phyloP scores from a whole-genome alignment of 2,329 filamentous ascomycete genomes.

The Alternaria postmessia region DNA sequence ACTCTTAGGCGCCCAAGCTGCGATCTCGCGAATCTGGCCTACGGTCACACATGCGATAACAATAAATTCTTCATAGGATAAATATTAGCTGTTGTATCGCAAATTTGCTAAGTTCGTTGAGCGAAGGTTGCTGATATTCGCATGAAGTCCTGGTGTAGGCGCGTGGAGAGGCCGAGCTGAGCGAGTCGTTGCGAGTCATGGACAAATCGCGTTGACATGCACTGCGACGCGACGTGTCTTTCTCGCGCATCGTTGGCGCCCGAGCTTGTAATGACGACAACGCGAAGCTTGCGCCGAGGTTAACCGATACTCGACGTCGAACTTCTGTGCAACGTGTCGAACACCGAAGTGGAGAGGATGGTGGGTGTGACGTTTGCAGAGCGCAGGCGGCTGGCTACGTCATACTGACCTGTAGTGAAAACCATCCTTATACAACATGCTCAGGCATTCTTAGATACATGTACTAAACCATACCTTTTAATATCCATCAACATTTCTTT shows the following conservation, averaged over 20 bases:
- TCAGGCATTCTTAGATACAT: neutral
- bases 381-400: slow-evolving; percentile 12
- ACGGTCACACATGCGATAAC: neutral
- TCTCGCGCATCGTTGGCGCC: neutral
- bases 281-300: neutral
- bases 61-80: neutral
- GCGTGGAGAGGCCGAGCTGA: neutral
- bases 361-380: slow-evolving; percentile 10
- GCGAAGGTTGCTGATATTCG: neutral
- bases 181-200: neutral
- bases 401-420: slow-evolving; percentile 17
- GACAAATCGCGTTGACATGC: neutral
- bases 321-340: neutral
- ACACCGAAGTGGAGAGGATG: neutral
- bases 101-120: neutral
- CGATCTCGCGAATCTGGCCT: neutral
- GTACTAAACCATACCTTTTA: neutral
- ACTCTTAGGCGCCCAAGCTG: neutral
- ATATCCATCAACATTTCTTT: neutral
- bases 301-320: neutral
- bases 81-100: neutral
- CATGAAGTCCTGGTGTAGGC: neutral
- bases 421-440: neutral
- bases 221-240: neutral
- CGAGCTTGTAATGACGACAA: neutral